These are phyloP conservation scores for Phytophthora tentaculata DNA, from an alignment of 352 stramenopile genomes.

Conservation along the genomic window DNA sequence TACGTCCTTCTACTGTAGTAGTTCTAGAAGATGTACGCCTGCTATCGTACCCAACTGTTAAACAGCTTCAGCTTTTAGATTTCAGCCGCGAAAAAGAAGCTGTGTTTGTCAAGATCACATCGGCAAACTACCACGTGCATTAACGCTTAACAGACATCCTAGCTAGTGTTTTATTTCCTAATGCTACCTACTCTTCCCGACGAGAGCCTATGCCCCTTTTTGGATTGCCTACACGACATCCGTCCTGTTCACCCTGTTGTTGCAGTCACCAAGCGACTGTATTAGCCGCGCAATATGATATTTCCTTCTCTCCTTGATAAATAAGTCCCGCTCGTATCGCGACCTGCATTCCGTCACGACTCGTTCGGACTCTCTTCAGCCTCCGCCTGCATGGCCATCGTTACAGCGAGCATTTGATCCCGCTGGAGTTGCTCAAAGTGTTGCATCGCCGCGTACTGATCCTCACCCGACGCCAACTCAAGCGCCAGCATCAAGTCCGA, in stretches of 20 bases:
- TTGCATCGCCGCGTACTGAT: slow-evolving; percentile 72
- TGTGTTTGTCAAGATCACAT: too few relatives aligned
- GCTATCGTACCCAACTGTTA: slow-evolving; percentile 7
- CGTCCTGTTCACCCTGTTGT: slow-evolving; percentile 8
- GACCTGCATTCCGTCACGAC: slow-evolving; percentile 36
- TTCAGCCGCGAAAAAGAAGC: slow-evolving; percentile 1
- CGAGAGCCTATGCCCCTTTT: slow-evolving; percentile 16
- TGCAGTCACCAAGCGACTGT: slow-evolving; percentile 6
- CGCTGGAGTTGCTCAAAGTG: slow-evolving; percentile 63
- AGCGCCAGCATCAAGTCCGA: slow-evolving; percentile 67
- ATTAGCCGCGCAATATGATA: slow-evolving; percentile 30
- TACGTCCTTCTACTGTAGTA: too few relatives aligned
- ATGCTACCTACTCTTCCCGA: slow-evolving; percentile 27
- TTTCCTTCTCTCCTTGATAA: slow-evolving; percentile 43
- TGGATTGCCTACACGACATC: slow-evolving; percentile 10
- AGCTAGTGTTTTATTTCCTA: slow-evolving; percentile 14
- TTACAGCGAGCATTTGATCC: slow-evolving; percentile 57
- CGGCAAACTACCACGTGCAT: slow-evolving; percentile 8
- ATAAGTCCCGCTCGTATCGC: slow-evolving; percentile 38
- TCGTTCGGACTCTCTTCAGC: slow-evolving; percentile 54
- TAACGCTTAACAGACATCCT: slow-evolving; percentile 15
- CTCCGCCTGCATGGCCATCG: slow-evolving; percentile 63
- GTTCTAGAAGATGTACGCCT: too few relatives aligned
- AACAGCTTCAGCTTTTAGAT: too few relatives aligned
- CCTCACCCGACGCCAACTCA: slow-evolving; percentile 65